Evolutionary conservation across 352 stramenopile genomes (phyloP), one percentile per base, ranked within the genome.

Genomic region (Aphanomyces euteiches): DNA sequence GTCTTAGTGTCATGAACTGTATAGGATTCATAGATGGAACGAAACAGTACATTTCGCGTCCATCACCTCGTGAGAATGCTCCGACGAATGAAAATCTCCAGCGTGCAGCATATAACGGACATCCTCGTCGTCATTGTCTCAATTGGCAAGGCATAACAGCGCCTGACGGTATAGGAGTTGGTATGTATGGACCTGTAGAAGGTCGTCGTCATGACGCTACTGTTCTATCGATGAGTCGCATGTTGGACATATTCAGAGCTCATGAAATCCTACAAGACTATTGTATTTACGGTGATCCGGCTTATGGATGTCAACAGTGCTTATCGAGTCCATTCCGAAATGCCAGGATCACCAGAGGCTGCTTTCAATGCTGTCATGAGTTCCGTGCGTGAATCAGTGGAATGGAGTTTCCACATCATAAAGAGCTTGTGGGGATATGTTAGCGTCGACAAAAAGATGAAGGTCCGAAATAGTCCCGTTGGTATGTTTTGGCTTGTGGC

Each of bases 1-100:
- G 59, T 34, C 8, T 67, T 47, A 43, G 57, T n/a, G 34, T 67
- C 6, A 36, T 5, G 36, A 39, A 17, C 15, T 74, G 60, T 36
- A 61, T 74, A 50, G 69, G 4, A 7, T 69, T 74, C 54, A 67
- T 74, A 54, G 69, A 74, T 47, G 69, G 60, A 1, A 74, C n/a
- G n/a, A n/a, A n/a, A n/a, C n/a, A n/a, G n/a, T n/a, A n/a, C 7
- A 66, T 70, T 19, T 63, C 50, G 13, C 59, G 69, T 3, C 69
- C 69, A 54, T 40, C 17, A 10, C 17, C 59, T 40, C 38, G 41
- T 36, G 12, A 19, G 10, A 12, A 13, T 4, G 38, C 4, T 28
- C 40, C 8, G 7, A 15, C 8, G 6, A 12, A 65, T 34, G 43
- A 56, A 13, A 60, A 63, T 39, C 41, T 63, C 7, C 60, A 74